phyloP scores from a whole-genome alignment of 2,329 filamentous ascomycete species.

The Samsoniella hepiali region DNA sequence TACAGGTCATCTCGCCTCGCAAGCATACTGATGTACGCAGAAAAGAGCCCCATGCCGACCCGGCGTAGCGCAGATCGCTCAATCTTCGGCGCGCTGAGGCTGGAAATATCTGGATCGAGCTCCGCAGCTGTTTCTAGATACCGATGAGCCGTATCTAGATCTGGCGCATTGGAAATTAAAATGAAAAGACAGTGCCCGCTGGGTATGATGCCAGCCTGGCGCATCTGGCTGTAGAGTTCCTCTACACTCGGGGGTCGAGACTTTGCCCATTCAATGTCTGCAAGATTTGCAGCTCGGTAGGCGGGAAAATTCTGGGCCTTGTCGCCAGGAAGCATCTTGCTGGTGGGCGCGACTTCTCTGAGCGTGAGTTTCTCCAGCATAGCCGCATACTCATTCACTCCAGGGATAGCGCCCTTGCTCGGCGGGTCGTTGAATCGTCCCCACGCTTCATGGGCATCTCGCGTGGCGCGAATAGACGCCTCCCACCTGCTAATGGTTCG shows the following conservation, averaged over 20 bases:
- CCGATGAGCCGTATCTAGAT: conserved; percentile 43
- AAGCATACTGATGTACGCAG: conserved; percentile 45
- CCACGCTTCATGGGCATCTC: conserved; percentile 62
- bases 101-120: conserved; percentile 15
- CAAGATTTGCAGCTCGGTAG: conserved; percentile 47
- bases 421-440: conserved; percentile 42
- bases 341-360: conserved; percentile 27
- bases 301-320: conserved; percentile 46
- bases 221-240: conserved; percentile 60
- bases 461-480: conserved; percentile 54
- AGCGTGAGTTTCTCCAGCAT: conserved; percentile 57
- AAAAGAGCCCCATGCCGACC: conserved; percentile 38
- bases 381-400: conserved; percentile 49
- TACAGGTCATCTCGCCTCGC: conserved; percentile 23
- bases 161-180: conserved; percentile 52
- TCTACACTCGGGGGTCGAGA: conserved; percentile 56
- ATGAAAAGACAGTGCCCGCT: conserved; percentile 49
- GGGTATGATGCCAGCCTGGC: conserved; percentile 45
- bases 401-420: conserved; percentile 33
- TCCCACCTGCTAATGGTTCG: conserved; percentile 45
- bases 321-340: conserved; percentile 55
- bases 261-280: conserved; percentile 62
- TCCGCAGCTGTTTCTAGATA: conserved; percentile 48
- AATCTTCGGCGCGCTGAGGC: conserved; percentile 26
- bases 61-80: conserved; percentile 24